These are phyloP conservation scores for Selenicereus undatus DNA, from an alignment of 148 eudicot genomes.

Conservation along the genomic window DNA sequence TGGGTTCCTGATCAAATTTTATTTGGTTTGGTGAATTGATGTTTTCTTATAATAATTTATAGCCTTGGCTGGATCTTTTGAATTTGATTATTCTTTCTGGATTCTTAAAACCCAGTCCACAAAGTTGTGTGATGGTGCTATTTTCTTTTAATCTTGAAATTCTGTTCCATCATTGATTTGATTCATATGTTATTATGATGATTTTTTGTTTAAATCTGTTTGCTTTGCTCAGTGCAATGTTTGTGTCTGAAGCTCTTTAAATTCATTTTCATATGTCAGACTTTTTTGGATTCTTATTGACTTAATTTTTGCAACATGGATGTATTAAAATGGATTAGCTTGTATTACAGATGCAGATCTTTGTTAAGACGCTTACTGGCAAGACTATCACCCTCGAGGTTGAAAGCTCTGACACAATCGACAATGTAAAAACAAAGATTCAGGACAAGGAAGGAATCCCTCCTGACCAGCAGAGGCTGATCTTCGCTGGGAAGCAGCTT, in stretches of 20 bases:
- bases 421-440: not conserved
- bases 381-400: constrained; percentile 6
- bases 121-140: no score
- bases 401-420: not conserved
- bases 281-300: not conserved
- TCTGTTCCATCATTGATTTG: no score
- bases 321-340: not conserved
- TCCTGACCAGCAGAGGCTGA: constrained; percentile 28
- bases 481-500: constrained; percentile 29
- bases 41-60: no score
- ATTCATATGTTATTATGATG: no score
- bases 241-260: not conserved
- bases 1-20: no score
- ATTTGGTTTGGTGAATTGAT: no score
- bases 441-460: constrained; percentile 22
- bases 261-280: not conserved
- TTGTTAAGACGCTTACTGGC: constrained; percentile 9
- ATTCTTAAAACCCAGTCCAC: no score
- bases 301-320: not conserved
- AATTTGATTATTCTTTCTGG: no score
- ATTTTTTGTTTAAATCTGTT: no score
- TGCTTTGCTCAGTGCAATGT: no score
- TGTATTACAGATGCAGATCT: constrained; percentile 12
- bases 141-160: no score
- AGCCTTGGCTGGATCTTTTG: no score